Percentiles rank a stretch among this genome's conserved stretches.
Conservation (phyloP, 768 basidiomycete species). For the Daedaleopsis nitida region DNA sequence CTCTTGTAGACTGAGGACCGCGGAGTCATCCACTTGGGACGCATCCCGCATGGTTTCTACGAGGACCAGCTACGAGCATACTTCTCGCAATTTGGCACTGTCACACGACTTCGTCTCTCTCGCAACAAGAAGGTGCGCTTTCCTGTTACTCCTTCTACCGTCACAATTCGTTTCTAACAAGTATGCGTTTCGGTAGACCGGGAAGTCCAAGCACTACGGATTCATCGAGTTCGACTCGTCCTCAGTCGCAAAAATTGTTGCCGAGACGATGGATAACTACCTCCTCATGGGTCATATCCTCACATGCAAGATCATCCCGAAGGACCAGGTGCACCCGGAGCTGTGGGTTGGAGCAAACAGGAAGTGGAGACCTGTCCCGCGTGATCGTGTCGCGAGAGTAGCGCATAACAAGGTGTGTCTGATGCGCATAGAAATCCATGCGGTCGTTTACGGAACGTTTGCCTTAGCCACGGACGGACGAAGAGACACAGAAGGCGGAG, state of each 20-base stretch:
- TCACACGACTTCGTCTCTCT: conserved; percentile 86
- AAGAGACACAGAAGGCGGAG: conserved; percentile 64
- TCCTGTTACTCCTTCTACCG: background rate
- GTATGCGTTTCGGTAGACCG: conserved; percentile 65
- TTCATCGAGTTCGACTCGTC: conserved; percentile 94
- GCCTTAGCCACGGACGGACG: conserved; percentile 69
- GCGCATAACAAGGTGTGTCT: conserved; percentile 79
- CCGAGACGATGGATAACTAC: conserved; percentile 99
- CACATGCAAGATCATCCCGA: conserved; percentile 86
- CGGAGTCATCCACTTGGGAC: conserved; percentile 87
- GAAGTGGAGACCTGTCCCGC: conserved; percentile 82
- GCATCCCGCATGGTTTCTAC: conserved; percentile 96
- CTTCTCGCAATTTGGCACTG: conserved; percentile 92
- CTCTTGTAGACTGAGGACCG: conserved; percentile 56
- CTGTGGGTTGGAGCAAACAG: conserved; percentile 97
- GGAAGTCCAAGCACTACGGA: conserved; percentile 94
- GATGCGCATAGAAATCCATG: too few relatives aligned
- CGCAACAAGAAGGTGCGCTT: conserved; percentile 83
- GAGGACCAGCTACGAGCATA: conserved; percentile 93
- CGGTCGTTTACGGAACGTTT: background rate
- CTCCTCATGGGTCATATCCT: conserved; percentile 93
- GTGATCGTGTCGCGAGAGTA: conserved; percentile 65
- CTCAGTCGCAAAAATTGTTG: conserved; percentile 90
- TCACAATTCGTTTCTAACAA: background rate
- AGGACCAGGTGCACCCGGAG: conserved; percentile 88